Base-by-base conservation (phyloP, 164 flowering plant genomes). In the Taxillus chinensis region DNA sequence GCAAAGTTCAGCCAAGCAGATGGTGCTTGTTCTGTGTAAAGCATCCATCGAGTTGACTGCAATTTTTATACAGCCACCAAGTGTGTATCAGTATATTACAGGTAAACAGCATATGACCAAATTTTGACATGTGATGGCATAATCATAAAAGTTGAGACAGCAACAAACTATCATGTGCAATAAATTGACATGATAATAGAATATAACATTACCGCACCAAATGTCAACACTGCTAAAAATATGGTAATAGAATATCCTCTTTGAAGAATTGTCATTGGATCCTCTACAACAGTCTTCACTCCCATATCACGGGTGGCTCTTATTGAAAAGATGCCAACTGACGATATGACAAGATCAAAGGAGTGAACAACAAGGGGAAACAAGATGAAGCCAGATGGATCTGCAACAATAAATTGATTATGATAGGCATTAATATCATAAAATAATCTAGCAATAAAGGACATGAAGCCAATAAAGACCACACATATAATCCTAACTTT, bases 41-140 rank as follows among this genome's bases (percentile, higher is more conserved):
- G 88, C 73, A 93, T 64, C 99, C 96, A 91, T 14, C 97, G 86
- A n/a, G 99, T 91, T 17, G 99, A 95, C 97, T 95, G 91, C 54
- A 74, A 64, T 76, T 54, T 64, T 11, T 13, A 67, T 12, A 43
- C 60, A 57, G 59, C 40, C 50, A 51, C n/a, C 45, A 57, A 40
- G 38, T 17, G 45, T 59, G 42, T 63, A 45, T 14, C 54, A 41
- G 55, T 3, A 53, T 55, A 50, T 17, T 37, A 57, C 40, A 46
- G 38, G 45, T 41, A 58, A 55, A 13, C 50, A 62, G 13, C 12
- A 4, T 2, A 17, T 46, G n/a, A 54, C 56, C 59, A 51, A 60
- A n/a, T 38, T 9, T 15, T 3, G 39, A 16, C 39, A 55, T 48
- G 38, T 41, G 15, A 16, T 46, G n/a, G 27, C 8, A 43, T 43